These are phyloP conservation scores for Neofusicoccum sp. DNA, from an alignment of 2,329 filamentous ascomycete species.

Conservation along the genomic window DNA sequence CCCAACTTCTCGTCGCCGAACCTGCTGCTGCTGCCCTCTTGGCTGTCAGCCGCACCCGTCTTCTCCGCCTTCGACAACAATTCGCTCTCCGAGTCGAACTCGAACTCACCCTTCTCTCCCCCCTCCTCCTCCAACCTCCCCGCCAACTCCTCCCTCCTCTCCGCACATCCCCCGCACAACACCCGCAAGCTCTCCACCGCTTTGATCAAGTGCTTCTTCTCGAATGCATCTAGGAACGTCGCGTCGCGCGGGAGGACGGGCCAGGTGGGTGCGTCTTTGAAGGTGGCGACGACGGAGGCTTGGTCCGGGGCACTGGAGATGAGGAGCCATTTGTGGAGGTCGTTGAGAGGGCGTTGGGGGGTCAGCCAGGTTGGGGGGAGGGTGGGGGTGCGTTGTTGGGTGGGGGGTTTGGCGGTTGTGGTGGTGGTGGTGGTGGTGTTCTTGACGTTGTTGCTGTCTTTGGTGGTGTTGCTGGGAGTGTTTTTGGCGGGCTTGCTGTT, in stretches of 20 bases:
- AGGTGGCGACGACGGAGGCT: not conserved
- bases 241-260: not conserved
- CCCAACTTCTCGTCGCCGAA: too few relatives aligned
- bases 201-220: not conserved
- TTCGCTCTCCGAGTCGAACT: too few relatives aligned
- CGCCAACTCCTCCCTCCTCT: not conserved
- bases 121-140: not conserved
- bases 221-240: not conserved
- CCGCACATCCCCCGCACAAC: not conserved
- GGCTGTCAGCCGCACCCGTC: not conserved
- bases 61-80: not conserved
- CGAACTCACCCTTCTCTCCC: not conserved
- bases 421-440: not conserved
- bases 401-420: not conserved
- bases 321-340: slow-evolving; percentile 13
- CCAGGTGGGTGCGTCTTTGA: not conserved
- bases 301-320: not conserved
- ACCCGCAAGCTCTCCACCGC: not conserved
- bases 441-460: not conserved
- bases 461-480: not conserved
- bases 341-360: not conserved
- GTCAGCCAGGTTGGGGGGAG: not conserved
- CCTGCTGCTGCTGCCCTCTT: too few relatives aligned
- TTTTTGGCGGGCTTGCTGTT: not conserved
- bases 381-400: not conserved